A percentile compares a stretch with the other conserved stretches of the same genome.
phyloP scores from a whole-genome alignment of 495 filamentous ascomycete genomes.

The Aspergillus conjunctus region DNA sequence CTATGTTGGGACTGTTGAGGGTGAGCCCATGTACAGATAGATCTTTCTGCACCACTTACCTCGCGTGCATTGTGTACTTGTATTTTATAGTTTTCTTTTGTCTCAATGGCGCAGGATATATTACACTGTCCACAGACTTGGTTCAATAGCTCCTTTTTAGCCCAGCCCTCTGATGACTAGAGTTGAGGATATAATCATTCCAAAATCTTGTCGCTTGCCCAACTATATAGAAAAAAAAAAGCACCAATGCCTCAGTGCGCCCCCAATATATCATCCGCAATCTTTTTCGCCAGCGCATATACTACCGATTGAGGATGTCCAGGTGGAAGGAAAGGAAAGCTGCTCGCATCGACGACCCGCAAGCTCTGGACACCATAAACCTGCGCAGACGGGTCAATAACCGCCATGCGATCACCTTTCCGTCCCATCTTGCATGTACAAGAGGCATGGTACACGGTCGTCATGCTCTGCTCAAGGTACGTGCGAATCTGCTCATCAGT shows the following conservation, averaged over 20 bases:
- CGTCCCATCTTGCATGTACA: constrained; percentile 53
- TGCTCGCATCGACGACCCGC: constrained; percentile 56
- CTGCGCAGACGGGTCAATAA: constrained; percentile 49
- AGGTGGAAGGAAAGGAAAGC: constrained; percentile 53
- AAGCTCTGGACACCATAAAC: constrained; percentile 52
- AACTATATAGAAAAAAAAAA: too few species aligned
- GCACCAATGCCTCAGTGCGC: too few species aligned
- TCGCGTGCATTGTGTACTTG: constrained; percentile 40
- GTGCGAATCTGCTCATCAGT: constrained; percentile 50
- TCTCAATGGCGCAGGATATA: constrained; percentile 1
- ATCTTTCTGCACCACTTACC: constrained; percentile 32
- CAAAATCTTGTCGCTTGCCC: too few species aligned
- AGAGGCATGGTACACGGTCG: constrained; percentile 53
- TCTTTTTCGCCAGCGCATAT: constrained; percentile 60
- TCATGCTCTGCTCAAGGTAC: constrained; percentile 40
- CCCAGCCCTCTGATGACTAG: too few species aligned
- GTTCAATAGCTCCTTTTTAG: neutral
- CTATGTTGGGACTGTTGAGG: neutral
- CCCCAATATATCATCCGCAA: constrained; percentile 48
- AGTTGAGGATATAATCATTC: too few species aligned
- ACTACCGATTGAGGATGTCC: constrained; percentile 53
- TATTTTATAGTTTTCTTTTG: constrained; percentile 31
- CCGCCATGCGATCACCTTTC: constrained; percentile 45
- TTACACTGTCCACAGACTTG: neutral
- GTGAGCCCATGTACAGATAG: constrained; percentile 41